These are phyloP conservation scores for Malus hybrid DNA, from an alignment of 331 rosid genomes.

Conservation along the genomic window DNA sequence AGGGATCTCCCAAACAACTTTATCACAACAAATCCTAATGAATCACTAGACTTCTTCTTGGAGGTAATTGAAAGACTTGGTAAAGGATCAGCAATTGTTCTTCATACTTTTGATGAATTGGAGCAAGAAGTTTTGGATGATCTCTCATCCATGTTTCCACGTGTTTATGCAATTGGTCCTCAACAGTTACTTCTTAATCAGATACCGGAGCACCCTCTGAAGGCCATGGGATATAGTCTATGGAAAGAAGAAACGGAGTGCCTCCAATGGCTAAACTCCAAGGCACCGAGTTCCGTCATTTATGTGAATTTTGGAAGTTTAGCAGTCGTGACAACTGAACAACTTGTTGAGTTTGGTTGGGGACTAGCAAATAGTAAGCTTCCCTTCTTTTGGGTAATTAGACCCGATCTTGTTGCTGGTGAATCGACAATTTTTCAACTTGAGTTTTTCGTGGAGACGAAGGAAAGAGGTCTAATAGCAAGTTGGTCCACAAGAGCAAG, in stretches of 20 bases:
- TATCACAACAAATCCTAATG: not conserved
- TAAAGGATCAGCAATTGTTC: constrained; percentile 1
- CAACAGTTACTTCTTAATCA: constrained; percentile 31
- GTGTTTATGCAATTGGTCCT: constrained; percentile 40
- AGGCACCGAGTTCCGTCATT: constrained; percentile 25
- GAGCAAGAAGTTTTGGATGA: constrained; percentile 29
- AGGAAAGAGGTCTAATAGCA: constrained; percentile 2
- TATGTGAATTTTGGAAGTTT: constrained; percentile 50
- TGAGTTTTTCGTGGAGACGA: constrained; percentile 11
- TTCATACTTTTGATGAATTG: constrained; percentile 35
- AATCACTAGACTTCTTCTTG: not conserved
- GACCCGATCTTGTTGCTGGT: constrained; percentile 36
- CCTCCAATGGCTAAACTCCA: constrained; percentile 39
- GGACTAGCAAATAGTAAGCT: constrained; percentile 39
- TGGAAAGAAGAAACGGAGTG: constrained; percentile 46
- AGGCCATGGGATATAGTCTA: constrained; percentile 21
- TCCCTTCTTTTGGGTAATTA: constrained; percentile 43
- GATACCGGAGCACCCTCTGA: not conserved
- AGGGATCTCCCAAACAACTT: not conserved
- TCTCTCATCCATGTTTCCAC: constrained; percentile 28
- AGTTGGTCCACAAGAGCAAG: not conserved
- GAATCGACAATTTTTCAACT: constrained; percentile 18
- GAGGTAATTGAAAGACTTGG: not conserved
- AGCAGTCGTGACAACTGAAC: constrained; percentile 19
- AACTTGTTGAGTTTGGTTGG: constrained; percentile 42